phyloP scores from a whole-genome alignment of 768 basidiomycete species.

The Scleroderma citrinum region DNA sequence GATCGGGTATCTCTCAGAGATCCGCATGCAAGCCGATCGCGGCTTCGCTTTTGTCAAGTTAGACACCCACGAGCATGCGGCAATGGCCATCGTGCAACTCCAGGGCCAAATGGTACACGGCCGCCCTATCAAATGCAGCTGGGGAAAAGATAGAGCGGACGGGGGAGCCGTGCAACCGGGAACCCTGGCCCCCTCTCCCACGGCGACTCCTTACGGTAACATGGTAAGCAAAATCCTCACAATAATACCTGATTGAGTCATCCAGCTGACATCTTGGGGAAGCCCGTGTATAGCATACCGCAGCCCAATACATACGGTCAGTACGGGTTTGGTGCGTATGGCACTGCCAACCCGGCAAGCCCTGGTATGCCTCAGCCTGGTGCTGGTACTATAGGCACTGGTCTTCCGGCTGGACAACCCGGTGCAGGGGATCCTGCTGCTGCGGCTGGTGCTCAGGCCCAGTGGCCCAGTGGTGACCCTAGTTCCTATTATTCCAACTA shows the following conservation, averaged over 20 bases:
- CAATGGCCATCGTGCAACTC: conserved; percentile 94
- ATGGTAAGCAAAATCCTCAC: conserved; percentile 45
- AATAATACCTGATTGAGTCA: conserved; percentile 2
- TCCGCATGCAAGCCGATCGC: conserved; percentile 98
- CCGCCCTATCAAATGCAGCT: conserved; percentile 95
- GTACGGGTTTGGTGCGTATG: conserved; percentile 71
- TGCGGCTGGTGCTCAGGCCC: conserved; percentile 50
- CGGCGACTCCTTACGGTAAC: conserved; percentile 64
- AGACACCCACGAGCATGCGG: conserved; percentile 97
- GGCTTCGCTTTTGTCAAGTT: conserved; percentile 99
- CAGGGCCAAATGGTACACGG: conserved; percentile 98
- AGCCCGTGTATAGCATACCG: conserved; percentile 91
- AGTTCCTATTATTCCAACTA: conserved; percentile 75
- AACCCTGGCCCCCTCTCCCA: conserved; percentile 57
- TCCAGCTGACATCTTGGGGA: conserved; percentile 3
- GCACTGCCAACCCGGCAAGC: conserved; percentile 40
- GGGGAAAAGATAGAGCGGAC: conserved; percentile 94
- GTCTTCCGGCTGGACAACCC: conserved; percentile 51
- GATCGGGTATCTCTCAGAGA: conserved; percentile 97
- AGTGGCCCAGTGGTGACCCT: conserved; percentile 73
- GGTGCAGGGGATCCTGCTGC: conserved; percentile 50
- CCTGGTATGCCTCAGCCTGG: conserved; percentile 53
- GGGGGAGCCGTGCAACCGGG: conserved; percentile 49
- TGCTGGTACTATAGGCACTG: conserved; percentile 47
- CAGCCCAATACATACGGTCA: conserved; percentile 71